Conservation (phyloP, 2,329 filamentous ascomycete genomes). For the Aspergillus pseudoviridinutans region DNA sequence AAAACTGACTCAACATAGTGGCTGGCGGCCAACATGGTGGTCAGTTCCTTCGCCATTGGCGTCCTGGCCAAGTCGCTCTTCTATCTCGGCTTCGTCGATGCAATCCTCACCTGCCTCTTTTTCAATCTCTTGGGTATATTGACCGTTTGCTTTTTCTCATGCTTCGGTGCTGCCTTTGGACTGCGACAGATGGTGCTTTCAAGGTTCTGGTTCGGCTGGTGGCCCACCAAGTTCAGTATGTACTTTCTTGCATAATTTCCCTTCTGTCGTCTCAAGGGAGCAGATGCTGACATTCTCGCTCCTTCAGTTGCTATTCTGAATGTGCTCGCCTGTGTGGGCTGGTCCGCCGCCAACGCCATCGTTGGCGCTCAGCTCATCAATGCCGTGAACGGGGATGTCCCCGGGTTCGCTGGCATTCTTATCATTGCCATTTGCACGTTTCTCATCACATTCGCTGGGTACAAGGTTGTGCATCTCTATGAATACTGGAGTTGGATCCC, state of each 20-base stretch:
- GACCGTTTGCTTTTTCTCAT: constrained; percentile 73
- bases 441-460: constrained; percentile 67
- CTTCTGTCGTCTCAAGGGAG: background rate
- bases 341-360: constrained; percentile 73
- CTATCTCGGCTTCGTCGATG: constrained; percentile 67
- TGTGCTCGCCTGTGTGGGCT: constrained; percentile 67
- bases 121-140: constrained; percentile 70
- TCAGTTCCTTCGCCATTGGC: constrained; percentile 72
- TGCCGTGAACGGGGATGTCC: constrained; percentile 65
- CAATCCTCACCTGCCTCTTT: constrained; percentile 67
- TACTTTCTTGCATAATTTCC: constrained; percentile 10
- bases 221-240: constrained; percentile 63
- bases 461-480: constrained; percentile 72
- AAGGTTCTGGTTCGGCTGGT: constrained; percentile 72
- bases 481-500: constrained; percentile 74
- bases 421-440: constrained; percentile 68
- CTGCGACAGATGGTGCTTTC: constrained; percentile 78
- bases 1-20: constrained; percentile 50
- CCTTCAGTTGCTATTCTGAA: constrained; percentile 63
- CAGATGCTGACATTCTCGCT: constrained; percentile 7
- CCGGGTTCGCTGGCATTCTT: constrained; percentile 70
- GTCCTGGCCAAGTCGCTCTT: constrained; percentile 66
- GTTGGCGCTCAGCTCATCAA: constrained; percentile 75
- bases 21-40: constrained; percentile 74
- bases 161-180: constrained; percentile 69